Base-by-base conservation (phyloP, 2,329 filamentous ascomycete genomes). In the Xylariaceae sp. region DNA sequence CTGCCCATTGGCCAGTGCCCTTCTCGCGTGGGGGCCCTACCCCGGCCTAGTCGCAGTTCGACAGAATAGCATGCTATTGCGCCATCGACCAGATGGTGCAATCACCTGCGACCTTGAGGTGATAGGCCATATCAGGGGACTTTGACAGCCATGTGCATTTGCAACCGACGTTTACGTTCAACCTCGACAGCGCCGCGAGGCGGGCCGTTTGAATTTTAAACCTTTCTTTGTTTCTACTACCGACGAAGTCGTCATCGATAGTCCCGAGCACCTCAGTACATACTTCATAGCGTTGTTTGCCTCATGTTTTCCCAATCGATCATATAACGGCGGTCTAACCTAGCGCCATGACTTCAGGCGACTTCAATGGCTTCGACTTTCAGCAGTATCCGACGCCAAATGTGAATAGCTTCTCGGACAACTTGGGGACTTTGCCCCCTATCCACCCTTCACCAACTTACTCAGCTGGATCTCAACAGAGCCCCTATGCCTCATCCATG, bases 311-410 rank as follows among this genome's bases (percentile, higher is more conserved):
- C 17, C 54, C 58, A 53, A 60, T 61, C 52, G 50, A 58, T 60
- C 60, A 58, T 59, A 45, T 41, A 45, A 59, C 56, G 48, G 54
- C 45, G 50, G 58, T 71, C 72, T 76, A 70, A 76, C 67, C 72
- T 72, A 65, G 73, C 69, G 73, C 71, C 64, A 78, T 77, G 76
- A 69, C 73, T 67, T 65, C 75, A 83, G 79, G 77, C 70, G 80
- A 83, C 59, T 83, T 82, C 63, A 76, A 71, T 69, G 81, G 81
- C 58, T 70, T 75, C 60, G 79, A 82, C 59, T 83, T 82, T 63
- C 75, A 74, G 66, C 67, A 72, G 53, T 83, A 81, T 67, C 69
- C 76, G 48, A 74, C 77, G 58, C 73, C 77, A 51, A 73, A 75
- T 59, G 71, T 80, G 62, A 74, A 72, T 60, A 68, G 66, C 45